Conservation (phyloP, 192 early-diverging fungal genomes). For the Coemansia sp. region DNA sequence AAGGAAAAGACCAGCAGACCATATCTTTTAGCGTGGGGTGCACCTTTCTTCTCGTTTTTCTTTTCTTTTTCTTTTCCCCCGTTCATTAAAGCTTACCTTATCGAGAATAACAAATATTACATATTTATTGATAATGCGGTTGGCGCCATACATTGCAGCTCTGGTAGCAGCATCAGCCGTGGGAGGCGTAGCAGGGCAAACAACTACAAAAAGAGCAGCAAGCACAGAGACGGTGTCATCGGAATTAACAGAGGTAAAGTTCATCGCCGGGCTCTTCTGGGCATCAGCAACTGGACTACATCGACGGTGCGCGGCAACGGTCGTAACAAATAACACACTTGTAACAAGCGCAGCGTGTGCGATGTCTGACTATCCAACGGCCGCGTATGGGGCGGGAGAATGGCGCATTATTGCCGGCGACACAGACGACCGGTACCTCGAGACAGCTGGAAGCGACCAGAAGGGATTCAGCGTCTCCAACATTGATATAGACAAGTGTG, state of each 20-base stretch:
- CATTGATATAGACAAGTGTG: conserved; percentile 30
- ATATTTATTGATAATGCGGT: background rate
- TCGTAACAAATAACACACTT: conserved; percentile 37
- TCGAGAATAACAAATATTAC: background rate
- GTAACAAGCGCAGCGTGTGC: conserved; percentile 43
- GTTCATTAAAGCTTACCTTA: no score
- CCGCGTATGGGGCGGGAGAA: conserved; percentile 28
- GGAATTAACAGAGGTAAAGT: conserved; percentile 24
- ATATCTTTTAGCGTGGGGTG: background rate
- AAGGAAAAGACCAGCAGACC: no score
- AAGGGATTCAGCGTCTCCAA: conserved; percentile 16
- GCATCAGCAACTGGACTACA: conserved; percentile 25
- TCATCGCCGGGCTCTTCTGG: conserved; percentile 50
- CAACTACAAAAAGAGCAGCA: background rate
- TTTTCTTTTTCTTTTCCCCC: background rate
- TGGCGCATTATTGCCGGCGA: conserved; percentile 26
- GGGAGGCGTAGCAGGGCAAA: background rate
- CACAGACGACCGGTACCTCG: conserved; percentile 29
- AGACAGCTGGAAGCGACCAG: conserved; percentile 4
- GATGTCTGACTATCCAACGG: conserved; percentile 19
- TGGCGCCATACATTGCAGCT: background rate
- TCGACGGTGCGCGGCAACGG: conserved; percentile 41
- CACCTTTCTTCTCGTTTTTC: background rate
- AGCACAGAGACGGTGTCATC: conserved; percentile 7
- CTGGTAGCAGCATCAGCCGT: background rate